Base-by-base conservation (phyloP, 148 eudicot species). In the Mesembryanthemum crystallinum region DNA sequence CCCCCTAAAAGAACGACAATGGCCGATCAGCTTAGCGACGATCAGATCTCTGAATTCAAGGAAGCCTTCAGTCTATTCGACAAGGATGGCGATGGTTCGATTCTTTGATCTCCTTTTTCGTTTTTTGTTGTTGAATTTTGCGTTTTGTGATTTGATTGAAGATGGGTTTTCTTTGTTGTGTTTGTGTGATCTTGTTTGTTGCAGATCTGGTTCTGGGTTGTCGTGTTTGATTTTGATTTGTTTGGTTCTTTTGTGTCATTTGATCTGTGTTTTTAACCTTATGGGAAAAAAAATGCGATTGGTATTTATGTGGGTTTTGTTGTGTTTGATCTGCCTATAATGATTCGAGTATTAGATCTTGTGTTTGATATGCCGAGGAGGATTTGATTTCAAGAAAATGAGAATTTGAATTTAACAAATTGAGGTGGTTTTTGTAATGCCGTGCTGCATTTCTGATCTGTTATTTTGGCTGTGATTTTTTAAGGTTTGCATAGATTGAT, bases 61-160 rank as follows among this genome's bases (percentile, higher is more conserved):
- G 83, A 85, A 43, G 85, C 86, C 37, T 85, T 85, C 70, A 85
- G 86, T 64, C 80, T 85, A 67, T 85, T 85, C 59, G 88, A 85
- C 76, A 85, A 85, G 77, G 86, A 85, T 63, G 88, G 88, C 75
- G 88, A 85, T 79, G 88, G 88, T 85, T 55, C 76, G 71, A 17
- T 49, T 67, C 7, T 42, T 39, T 47, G 37, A n/a, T 20, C 20
- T 42, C 28, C 51, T 47, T 12, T 0, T 52, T 42, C 14, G 49
- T 45, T 23, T 37, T 25, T 30, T 23, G 37, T 42, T 47, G 58
- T 64, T 20, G 32, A 15, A 15, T 60, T 75, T 62, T 11, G 27
- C 10, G 18, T 45, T n/a, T n/a, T 27, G 13, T 59, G 21, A 37
- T 66, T 18, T 39, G n/a, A 27, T 78, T 11, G 25, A 37, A n/a